These are phyloP conservation scores for Colletotrichum ledebouriae DNA, from an alignment of 2,329 filamentous ascomycete species.

Conservation along the genomic window DNA sequence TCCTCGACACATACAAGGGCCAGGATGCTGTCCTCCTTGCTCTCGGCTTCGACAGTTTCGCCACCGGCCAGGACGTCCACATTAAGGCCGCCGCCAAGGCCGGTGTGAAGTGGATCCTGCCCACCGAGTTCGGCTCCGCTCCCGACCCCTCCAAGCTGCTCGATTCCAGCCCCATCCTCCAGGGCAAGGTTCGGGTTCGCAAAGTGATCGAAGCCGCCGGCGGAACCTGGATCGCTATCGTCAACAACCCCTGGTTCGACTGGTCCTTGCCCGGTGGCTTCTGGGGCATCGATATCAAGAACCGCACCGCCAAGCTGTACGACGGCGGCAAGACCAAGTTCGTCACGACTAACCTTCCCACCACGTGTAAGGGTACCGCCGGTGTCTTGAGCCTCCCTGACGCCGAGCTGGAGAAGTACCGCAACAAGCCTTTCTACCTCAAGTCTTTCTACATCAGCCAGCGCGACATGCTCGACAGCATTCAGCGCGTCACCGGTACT, in stretches of 20 bases:
- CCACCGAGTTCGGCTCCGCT: slow-evolving; percentile 61
- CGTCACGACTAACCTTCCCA: slow-evolving; percentile 70
- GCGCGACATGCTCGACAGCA: slow-evolving; percentile 73
- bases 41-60: slow-evolving; percentile 43
- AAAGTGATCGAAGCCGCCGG: slow-evolving; percentile 49
- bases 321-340: slow-evolving; percentile 70
- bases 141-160: slow-evolving; percentile 45
- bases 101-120: slow-evolving; percentile 67
- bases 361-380: slow-evolving; percentile 60
- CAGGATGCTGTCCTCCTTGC: slow-evolving; percentile 52
- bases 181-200: slow-evolving; percentile 47
- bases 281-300: slow-evolving; percentile 51
- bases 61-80: slow-evolving; percentile 60
- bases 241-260: slow-evolving; percentile 52
- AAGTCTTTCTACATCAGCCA: slow-evolving; percentile 71
- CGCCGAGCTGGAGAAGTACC: slow-evolving; percentile 47
- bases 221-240: slow-evolving; percentile 51
- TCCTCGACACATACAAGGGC: slow-evolving; percentile 47
- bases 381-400: slow-evolving; percentile 57
- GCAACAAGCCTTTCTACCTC: slow-evolving; percentile 65
- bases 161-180: slow-evolving; percentile 42
- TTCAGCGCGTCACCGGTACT: slow-evolving; percentile 70
- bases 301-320: slow-evolving; percentile 54
- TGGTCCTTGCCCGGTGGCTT: slow-evolving; percentile 48
- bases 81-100: slow-evolving; percentile 68